Conservation (phyloP, 495 filamentous ascomycete species). For the Geoglossum glabrum region DNA sequence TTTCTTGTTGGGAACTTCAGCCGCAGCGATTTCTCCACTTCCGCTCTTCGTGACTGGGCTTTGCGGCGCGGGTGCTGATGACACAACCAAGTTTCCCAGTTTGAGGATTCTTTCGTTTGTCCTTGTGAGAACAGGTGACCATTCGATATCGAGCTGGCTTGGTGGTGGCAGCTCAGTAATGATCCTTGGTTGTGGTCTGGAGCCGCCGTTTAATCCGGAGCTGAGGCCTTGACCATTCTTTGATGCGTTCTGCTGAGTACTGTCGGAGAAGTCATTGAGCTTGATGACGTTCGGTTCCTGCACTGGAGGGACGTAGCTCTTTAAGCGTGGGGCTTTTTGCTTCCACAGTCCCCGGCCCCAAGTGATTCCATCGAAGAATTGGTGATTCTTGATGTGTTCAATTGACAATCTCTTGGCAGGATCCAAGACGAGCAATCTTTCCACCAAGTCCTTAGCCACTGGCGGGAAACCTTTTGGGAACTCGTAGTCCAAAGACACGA, state of each 20-base stretch:
- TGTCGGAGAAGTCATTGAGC: constrained; percentile 26
- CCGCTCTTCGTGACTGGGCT: constrained; percentile 48
- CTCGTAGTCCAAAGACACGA: constrained; percentile 80
- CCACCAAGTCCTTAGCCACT: constrained; percentile 77
- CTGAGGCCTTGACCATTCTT: constrained; percentile 10
- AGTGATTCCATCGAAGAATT: constrained; percentile 80
- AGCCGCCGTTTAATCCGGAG: constrained; percentile 22
- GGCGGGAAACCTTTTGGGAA: constrained; percentile 82
- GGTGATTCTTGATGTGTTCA: constrained; percentile 91
- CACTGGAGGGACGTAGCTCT: constrained; percentile 62
- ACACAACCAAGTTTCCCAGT: constrained; percentile 71
- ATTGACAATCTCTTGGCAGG: constrained; percentile 74
- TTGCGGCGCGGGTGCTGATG: constrained; percentile 47
- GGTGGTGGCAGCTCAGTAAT: constrained; percentile 93
- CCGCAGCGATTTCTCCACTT: constrained; percentile 11
- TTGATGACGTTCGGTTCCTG: constrained; percentile 60
- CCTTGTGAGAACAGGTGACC: constrained; percentile 86
- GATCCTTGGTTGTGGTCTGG: constrained; percentile 49
- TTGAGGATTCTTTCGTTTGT: constrained; percentile 89
- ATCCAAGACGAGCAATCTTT: constrained; percentile 79
- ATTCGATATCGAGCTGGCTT: constrained; percentile 93
- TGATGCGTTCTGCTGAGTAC: constrained; percentile 28
- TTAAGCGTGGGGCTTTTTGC: constrained; percentile 73
- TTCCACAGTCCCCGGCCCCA: constrained; percentile 83
- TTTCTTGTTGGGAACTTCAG: constrained; percentile 34